Percentiles rank a stretch among this genome's conserved stretches.
Evolutionary conservation across 805 yeast species (phyloP).

Genomic region (Wickerhamomyces chambardii): DNA sequence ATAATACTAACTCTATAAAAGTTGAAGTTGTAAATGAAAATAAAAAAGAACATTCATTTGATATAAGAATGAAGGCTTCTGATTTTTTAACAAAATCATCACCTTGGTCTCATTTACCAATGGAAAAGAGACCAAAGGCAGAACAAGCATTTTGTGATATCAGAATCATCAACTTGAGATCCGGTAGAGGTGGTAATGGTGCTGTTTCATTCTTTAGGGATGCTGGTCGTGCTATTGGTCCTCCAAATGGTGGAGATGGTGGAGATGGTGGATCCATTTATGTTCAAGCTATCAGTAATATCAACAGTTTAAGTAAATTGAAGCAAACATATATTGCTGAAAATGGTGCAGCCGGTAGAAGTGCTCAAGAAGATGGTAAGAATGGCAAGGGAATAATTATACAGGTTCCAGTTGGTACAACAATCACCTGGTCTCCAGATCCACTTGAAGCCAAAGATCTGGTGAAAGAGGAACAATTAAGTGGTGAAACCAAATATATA

Average conservation of each 20-base stretch:
- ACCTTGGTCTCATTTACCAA: conserved; percentile 25
- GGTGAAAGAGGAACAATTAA: conserved; percentile 17
- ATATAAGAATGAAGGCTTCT: neutral
- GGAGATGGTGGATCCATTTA: conserved; percentile 88
- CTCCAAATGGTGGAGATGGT: conserved; percentile 99
- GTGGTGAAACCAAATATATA: conserved; percentile 14
- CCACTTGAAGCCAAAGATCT: conserved; percentile 28
- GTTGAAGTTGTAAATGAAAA: neutral
- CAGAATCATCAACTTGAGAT: conserved; percentile 50
- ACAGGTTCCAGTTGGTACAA: conserved; percentile 89
- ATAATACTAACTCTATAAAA: neutral
- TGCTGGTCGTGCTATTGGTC: conserved; percentile 78
- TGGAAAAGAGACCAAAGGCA: conserved; percentile 33
- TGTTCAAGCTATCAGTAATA: conserved; percentile 68
- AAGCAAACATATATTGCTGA: conserved; percentile 62
- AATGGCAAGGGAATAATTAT: conserved; percentile 72
- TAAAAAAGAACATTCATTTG: conserved; percentile 1
- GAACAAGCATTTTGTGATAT: conserved; percentile 52
- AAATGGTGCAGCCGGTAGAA: conserved; percentile 63
- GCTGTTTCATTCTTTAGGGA: conserved; percentile 80
- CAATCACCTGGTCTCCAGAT: conserved; percentile 76
- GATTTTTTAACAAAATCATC: conserved; percentile 17
- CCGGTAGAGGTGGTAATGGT: conserved; percentile 92
- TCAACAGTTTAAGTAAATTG: conserved; percentile 64
- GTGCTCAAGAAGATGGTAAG: conserved; percentile 79